These are phyloP conservation scores for Yamadazyma triangularis DNA, from an alignment of 1,139 yeast genomes.

Conservation along the genomic window DNA sequence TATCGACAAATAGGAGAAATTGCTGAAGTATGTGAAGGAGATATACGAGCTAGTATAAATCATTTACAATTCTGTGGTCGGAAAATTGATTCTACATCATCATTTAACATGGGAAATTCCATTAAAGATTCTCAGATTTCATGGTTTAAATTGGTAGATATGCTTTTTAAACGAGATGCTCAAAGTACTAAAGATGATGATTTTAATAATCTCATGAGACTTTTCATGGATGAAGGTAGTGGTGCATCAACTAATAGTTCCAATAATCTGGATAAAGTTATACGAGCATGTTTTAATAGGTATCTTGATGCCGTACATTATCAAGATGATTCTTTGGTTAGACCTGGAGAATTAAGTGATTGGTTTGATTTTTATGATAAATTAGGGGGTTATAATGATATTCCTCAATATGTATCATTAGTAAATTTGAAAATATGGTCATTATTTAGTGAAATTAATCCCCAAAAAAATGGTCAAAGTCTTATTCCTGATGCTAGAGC, in stretches of 20 bases:
- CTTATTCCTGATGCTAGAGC: constrained; percentile 36
- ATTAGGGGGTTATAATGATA: constrained; percentile 27
- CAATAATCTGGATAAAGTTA: constrained; percentile 55
- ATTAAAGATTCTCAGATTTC: constrained; percentile 51
- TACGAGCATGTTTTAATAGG: constrained; percentile 68
- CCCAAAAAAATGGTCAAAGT: constrained; percentile 18
- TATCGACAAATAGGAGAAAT: constrained; percentile 43
- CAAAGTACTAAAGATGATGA: constrained; percentile 44
- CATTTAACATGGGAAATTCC: constrained; percentile 4
- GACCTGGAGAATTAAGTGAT: constrained; percentile 64
- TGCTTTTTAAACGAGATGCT: constrained; percentile 49
- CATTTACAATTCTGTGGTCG: constrained; percentile 66
- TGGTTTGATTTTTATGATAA: constrained; percentile 74
- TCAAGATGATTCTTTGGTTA: constrained; percentile 60
- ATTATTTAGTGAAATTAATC: constrained; percentile 59
- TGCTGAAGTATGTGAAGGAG: constrained; percentile 73
- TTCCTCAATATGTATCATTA: constrained; percentile 51
- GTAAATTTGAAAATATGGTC: constrained; percentile 63
- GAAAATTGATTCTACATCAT: constrained; percentile 2
- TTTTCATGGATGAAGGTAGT: constrained; percentile 32
- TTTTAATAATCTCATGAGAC: constrained; percentile 35
- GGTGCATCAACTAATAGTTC: constrained; percentile 42
- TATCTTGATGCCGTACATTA: constrained; percentile 50
- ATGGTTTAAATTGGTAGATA: constrained; percentile 59
- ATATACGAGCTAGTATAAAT: constrained; percentile 81